These are phyloP conservation scores for Sporothrix pseudoabietina DNA, from an alignment of 2,329 filamentous ascomycete genomes.

Conservation along the genomic window DNA sequence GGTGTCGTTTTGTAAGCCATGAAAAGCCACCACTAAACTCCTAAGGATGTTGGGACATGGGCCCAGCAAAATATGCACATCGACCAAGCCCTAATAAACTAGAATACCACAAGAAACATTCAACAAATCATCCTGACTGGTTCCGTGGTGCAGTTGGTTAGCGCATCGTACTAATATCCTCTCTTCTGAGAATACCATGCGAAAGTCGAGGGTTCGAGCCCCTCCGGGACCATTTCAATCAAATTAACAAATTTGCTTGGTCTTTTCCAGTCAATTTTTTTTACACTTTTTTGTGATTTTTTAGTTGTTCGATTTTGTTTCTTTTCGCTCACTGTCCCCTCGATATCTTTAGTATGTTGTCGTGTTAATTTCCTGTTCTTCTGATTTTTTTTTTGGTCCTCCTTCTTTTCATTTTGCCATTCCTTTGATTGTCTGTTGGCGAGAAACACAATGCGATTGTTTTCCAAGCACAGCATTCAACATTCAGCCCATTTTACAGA, in stretches of 20 bases:
- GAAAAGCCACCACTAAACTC: too few species aligned
- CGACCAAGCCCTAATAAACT: neutral
- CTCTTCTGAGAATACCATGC: too few species aligned
- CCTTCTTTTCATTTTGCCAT: too few species aligned
- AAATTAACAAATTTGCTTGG: conserved; percentile 27
- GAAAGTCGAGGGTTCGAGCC: neutral
- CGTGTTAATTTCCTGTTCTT: too few species aligned
- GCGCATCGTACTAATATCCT: too few species aligned
- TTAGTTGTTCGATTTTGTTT: neutral
- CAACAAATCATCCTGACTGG: conserved; percentile 31
- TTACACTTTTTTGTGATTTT: neutral
- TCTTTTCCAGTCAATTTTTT: conserved; percentile 27
- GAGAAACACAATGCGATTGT: too few species aligned
- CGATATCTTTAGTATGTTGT: too few species aligned
- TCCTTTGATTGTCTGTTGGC: neutral
- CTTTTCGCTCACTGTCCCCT: too few species aligned
- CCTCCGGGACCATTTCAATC: conserved; percentile 35
- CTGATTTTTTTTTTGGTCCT: neutral
- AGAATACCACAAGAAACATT: neutral
- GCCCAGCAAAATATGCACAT: neutral
- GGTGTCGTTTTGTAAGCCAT: too few species aligned
- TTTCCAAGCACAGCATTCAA: too few species aligned
- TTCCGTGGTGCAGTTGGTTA: conserved; percentile 36
- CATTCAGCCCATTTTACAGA: too few species aligned
- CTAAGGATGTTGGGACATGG: neutral